Conservation (phyloP, 164 flowering plant species). For the Buxus sempervirens region DNA sequence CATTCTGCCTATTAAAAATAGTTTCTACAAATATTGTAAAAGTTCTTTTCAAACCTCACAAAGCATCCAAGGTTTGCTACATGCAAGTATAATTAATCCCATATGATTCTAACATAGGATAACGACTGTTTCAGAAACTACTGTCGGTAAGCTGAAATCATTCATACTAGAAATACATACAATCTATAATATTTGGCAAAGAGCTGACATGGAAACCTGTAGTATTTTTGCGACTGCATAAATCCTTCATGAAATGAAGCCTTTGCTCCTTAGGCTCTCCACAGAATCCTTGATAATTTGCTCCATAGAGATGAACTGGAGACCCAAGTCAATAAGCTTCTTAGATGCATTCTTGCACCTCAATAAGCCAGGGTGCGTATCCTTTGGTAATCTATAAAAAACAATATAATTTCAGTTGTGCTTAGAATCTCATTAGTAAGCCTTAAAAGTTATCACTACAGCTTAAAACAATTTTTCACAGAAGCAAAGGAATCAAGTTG, state of each 20-base stretch:
- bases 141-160: not conserved
- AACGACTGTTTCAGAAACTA: too few relatives aligned
- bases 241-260: conserved; percentile 45
- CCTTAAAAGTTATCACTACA: too few relatives aligned
- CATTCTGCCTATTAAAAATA: too few relatives aligned
- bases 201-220: not conserved
- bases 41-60: too few relatives aligned
- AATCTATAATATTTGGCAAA: not conserved
- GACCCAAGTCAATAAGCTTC: conserved; percentile 80
- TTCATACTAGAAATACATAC: not conserved
- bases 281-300: conserved; percentile 80
- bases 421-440: too few relatives aligned
- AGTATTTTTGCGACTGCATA: not conserved
- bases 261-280: conserved; percentile 69
- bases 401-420: not conserved
- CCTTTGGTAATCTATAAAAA: conserved; percentile 56
- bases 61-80: too few relatives aligned
- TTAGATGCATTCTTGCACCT: conserved; percentile 49
- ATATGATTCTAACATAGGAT: too few relatives aligned
- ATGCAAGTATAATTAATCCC: too few relatives aligned
- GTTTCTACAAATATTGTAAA: too few relatives aligned
- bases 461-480: not conserved
- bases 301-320: conserved; percentile 75
- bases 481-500: not conserved
- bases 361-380: conserved; percentile 75